A percentile compares a stretch with the other conserved stretches of the same genome.
Conservation (phyloP, 129 eudicot genomes). For the Deinandra increscens region DNA sequence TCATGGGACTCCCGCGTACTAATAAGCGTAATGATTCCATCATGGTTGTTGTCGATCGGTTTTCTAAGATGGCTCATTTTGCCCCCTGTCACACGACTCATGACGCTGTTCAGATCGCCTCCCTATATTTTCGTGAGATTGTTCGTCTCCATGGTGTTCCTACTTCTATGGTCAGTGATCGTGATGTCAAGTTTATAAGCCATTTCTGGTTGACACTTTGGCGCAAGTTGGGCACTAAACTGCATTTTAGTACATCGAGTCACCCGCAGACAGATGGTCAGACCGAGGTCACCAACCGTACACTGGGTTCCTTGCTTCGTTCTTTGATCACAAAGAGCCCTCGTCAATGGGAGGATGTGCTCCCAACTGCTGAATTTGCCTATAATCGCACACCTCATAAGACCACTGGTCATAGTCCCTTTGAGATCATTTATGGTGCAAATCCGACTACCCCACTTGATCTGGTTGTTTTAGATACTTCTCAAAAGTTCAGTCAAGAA, state of each 20-base stretch:
- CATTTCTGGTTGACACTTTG: not conserved
- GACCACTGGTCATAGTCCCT: constrained; percentile 1
- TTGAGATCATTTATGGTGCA: not conserved
- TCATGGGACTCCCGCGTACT: constrained; percentile 4
- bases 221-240: not conserved
- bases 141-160: constrained; percentile 21
- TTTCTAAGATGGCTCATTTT: constrained; percentile 32
- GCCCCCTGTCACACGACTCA: constrained; percentile 19
- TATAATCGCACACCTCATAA: constrained; percentile 4
- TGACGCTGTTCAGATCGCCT: constrained; percentile 11
- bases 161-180: constrained; percentile 2
- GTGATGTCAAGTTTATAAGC: constrained; percentile 21
- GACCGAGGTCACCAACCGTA: constrained; percentile 6
- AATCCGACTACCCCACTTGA: not conserved
- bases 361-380: constrained; percentile 18
- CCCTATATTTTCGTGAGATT: constrained; percentile 15
- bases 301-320: not conserved
- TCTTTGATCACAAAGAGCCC: not conserved
- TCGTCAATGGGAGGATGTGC: constrained; percentile 3
- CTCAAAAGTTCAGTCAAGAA: not conserved
- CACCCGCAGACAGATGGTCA: constrained; percentile 31
- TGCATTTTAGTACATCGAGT: constrained; percentile 7
- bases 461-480: not conserved
- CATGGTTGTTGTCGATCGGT: constrained; percentile 29
- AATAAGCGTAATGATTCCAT: constrained; percentile 11